These are phyloP conservation scores for Dysphania ambrosioides DNA, from an alignment of 148 eudicot species.

Conservation along the genomic window DNA sequence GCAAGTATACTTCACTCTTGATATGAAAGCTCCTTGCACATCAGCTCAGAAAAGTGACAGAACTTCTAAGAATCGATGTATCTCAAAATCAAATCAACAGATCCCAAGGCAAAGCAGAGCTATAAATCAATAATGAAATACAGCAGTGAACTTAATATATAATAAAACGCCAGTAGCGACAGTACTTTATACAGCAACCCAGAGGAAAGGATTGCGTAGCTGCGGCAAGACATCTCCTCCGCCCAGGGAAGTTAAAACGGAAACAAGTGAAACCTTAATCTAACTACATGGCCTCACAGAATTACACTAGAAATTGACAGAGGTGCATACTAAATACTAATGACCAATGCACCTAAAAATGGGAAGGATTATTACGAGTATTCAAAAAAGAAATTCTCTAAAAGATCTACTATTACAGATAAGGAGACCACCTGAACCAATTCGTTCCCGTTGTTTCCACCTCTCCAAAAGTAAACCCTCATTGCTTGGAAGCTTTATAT, in stretches of 20 bases:
- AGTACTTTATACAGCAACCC: slow-evolving; percentile 19
- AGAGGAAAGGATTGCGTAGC: neutral
- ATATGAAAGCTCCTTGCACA: no score
- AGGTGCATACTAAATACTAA: neutral
- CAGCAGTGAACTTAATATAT: neutral
- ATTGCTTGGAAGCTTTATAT: slow-evolving; percentile 42
- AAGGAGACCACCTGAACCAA: slow-evolving; percentile 54
- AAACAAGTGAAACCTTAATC: neutral
- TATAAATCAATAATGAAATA: no score
- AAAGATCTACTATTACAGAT: slow-evolving; percentile 32
- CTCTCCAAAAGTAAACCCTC: slow-evolving; percentile 59
- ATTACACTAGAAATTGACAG: neutral
- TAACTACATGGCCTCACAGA: slow-evolving; percentile 6
- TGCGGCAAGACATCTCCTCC: neutral
- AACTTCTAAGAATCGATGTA: no score
- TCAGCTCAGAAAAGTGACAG: no score
- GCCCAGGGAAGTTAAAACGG: no score
- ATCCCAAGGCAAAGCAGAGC: no score
- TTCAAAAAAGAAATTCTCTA: slow-evolving; percentile 30
- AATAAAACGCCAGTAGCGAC: slow-evolving; percentile 6
- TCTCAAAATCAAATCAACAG: no score
- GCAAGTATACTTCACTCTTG: no score
- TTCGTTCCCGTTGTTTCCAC: slow-evolving; percentile 53
- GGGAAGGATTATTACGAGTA: neutral
- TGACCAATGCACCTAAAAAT: neutral